Conservation (phyloP, 176 grass and related monocot genomes). For the Aegilops bicornis region DNA sequence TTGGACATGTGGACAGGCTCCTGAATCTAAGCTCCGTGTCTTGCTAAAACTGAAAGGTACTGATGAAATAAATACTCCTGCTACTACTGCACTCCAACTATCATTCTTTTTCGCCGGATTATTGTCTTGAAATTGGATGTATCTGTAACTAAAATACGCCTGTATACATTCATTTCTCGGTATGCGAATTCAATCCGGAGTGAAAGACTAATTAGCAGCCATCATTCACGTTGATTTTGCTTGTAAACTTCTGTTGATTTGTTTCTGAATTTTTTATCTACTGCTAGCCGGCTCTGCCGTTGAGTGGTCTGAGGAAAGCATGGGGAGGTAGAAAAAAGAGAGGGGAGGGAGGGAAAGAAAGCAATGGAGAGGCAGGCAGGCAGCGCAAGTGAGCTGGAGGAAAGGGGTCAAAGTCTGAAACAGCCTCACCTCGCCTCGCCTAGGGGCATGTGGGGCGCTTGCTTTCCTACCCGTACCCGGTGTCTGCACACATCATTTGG, state of each 20-base stretch:
- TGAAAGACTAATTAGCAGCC: background rate
- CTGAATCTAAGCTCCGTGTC: conserved; percentile 39
- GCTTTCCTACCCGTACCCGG: conserved; percentile 53
- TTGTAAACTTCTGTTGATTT: background rate
- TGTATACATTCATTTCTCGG: no score
- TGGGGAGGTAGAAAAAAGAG: background rate
- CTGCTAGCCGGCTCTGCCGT: background rate
- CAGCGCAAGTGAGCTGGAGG: conserved; percentile 60
- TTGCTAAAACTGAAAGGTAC: conserved; percentile 17
- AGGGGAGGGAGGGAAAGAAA: background rate
- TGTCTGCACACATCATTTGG: conserved; percentile 38
- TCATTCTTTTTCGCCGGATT: no score
- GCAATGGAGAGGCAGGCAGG: background rate
- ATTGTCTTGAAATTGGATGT: no score
- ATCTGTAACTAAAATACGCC: no score
- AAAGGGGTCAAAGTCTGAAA: conserved; percentile 55
- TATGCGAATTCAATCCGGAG: no score
- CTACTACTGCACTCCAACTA: background rate
- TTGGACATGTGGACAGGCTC: conserved; percentile 31
- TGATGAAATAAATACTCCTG: background rate
- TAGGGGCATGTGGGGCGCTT: conserved; percentile 44
- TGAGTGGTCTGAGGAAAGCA: conserved; percentile 33
- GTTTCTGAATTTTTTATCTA: background rate
- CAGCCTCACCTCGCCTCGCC: conserved; percentile 5
- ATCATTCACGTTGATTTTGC: conserved; percentile 2